Conservation (phyloP, 2,329 filamentous ascomycete species). For the Botrytis medusae region DNA sequence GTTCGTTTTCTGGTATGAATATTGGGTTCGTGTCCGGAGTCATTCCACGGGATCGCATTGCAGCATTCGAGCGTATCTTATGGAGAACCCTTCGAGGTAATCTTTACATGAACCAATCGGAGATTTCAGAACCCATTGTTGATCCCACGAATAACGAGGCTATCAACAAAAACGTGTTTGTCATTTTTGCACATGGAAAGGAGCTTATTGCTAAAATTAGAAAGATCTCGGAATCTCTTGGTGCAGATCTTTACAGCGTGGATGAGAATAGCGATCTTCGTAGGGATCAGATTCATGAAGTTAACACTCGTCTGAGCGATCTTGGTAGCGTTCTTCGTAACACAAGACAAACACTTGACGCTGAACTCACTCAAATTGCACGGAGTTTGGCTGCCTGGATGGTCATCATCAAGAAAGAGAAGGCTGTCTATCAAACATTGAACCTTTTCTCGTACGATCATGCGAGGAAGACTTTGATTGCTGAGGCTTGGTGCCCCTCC, state of each 20-base stretch:
- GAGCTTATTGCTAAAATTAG: conserved; percentile 98
- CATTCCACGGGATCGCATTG: conserved; percentile 88
- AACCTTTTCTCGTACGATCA: conserved; percentile 97
- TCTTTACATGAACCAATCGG: conserved; percentile 99
- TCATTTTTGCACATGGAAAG: conserved; percentile 98
- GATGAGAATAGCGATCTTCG: conserved; percentile 96
- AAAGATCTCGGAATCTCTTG: conserved; percentile 97
- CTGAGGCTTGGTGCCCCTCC: conserved; percentile 95
- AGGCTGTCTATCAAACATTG: conserved; percentile 92
- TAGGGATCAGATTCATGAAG: conserved; percentile 94
- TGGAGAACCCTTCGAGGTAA: conserved; percentile 98
- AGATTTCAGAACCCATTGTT: conserved; percentile 90
- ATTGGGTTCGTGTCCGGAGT: conserved; percentile 98
- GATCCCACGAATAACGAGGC: conserved; percentile 91
- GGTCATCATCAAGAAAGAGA: conserved; percentile 97
- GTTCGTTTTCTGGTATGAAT: conserved; percentile 95
- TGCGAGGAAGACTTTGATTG: conserved; percentile 91
- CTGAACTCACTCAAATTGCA: conserved; percentile 89
- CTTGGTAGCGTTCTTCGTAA: conserved; percentile 90
- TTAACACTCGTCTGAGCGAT: conserved; percentile 89
- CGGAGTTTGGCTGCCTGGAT: conserved; percentile 94
- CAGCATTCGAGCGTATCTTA: conserved; percentile 92
- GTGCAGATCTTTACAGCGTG: conserved; percentile 92
- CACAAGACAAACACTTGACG: conserved; percentile 90
- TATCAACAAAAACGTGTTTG: conserved; percentile 96